A percentile compares a stretch with the other conserved stretches of the same genome.
These are phyloP conservation scores for Aspergillus transmontanensis DNA, from an alignment of 2,329 filamentous ascomycete species.

Conservation along the genomic window DNA sequence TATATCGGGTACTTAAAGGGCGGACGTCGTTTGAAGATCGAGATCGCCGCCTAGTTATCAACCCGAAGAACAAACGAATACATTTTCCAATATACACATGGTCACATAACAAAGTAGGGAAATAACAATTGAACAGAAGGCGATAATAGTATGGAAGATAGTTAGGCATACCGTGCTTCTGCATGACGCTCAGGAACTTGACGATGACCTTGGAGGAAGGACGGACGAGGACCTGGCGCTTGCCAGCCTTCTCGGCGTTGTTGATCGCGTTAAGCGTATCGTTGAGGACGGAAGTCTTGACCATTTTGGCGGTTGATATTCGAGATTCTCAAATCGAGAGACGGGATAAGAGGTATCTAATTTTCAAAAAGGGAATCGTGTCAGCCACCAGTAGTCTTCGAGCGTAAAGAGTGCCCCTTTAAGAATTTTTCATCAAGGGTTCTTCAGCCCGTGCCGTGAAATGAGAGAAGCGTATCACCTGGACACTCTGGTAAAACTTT, in stretches of 20 bases:
- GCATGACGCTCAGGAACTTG: slow-evolving; percentile 99
- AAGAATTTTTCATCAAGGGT: slow-evolving; percentile 55
- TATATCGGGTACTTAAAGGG: slow-evolving; percentile 99
- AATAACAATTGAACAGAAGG: slow-evolving; percentile 45
- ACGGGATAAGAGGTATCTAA: slow-evolving; percentile 42
- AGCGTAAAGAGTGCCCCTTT: slow-evolving; percentile 69
- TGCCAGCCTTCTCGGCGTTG: slow-evolving; percentile 99
- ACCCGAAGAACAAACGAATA: slow-evolving; percentile 59
- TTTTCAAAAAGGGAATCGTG: slow-evolving; percentile 31
- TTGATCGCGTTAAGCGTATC: slow-evolving; percentile 99
- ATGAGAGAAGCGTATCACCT: slow-evolving; percentile 48
- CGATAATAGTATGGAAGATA: slow-evolving; percentile 31
- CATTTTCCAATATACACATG: not conserved
- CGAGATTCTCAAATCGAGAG: slow-evolving; percentile 56
- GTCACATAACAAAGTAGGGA: slow-evolving; percentile 1
- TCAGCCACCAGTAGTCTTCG: slow-evolving; percentile 67
- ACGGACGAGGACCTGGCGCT: slow-evolving; percentile 98
- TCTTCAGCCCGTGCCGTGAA: slow-evolving; percentile 65
- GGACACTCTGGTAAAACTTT: slow-evolving; percentile 17
- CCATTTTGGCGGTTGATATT: slow-evolving; percentile 77
- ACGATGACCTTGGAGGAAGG: slow-evolving; percentile 99
- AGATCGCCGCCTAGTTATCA: slow-evolving; percentile 99
- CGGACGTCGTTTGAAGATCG: slow-evolving; percentile 78
- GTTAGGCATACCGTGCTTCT: slow-evolving; percentile 87
- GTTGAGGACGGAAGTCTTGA: slow-evolving; percentile 98